Conservation (phyloP, 257 asterid genomes). For the Solanum peruvianum region DNA sequence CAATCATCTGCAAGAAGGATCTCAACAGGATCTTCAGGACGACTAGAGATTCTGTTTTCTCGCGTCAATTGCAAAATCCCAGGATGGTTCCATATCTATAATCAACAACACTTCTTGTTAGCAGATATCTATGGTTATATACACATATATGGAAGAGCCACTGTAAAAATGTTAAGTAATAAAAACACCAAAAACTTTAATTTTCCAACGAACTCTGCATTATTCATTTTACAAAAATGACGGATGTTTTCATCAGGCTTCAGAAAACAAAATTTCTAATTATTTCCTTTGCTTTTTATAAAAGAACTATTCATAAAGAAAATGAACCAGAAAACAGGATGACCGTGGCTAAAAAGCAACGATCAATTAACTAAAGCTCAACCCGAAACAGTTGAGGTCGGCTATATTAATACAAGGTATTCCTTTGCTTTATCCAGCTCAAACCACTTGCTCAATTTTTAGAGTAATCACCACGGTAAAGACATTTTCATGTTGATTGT, state of each 20-base stretch:
- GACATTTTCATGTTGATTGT: not conserved
- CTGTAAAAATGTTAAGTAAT: not conserved
- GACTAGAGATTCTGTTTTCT: slow-evolving; percentile 55
- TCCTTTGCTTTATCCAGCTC: not conserved
- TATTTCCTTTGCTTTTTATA: not conserved
- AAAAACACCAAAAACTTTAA: not conserved
- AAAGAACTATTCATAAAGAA: not conserved
- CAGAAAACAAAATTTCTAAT: not conserved
- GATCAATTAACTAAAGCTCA: not conserved
- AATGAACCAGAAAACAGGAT: not conserved
- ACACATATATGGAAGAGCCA: not conserved
- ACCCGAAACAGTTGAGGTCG: not conserved
- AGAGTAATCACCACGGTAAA: not conserved
- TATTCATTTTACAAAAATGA: not conserved
- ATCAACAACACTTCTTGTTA: not conserved
- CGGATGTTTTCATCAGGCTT: not conserved
- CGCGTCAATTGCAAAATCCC: slow-evolving; percentile 82
- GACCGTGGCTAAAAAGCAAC: not conserved
- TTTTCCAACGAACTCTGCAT: not conserved
- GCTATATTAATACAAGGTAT: not conserved
- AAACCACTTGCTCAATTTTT: not conserved
- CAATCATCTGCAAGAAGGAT: slow-evolving; percentile 58
- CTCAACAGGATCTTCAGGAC: slow-evolving; percentile 58
- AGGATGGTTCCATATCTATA: slow-evolving; percentile 99
- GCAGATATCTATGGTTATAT: not conserved